Base-by-base conservation (phyloP, 108 stramenopile species). In the Fistulifera solaris region DNA sequence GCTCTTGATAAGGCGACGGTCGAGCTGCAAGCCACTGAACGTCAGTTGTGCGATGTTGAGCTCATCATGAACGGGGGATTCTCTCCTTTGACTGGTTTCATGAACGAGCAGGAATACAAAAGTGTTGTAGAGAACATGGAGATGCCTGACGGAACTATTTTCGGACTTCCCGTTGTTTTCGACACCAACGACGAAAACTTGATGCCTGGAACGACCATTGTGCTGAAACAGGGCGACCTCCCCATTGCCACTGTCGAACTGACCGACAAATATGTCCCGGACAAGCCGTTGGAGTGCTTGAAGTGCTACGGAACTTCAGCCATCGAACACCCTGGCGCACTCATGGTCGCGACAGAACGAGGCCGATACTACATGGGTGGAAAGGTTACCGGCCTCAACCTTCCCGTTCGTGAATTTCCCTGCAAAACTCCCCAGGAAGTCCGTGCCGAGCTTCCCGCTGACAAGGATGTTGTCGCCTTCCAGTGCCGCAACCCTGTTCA, bases 401-500 rank as follows among this genome's bases (percentile, higher is more conserved):
- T 84, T 43, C 98, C 98, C 43, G 68, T 87, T 45, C 95, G 98
- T 64, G 96, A 97, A 59, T 97, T 98, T 73, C 86, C 86, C 23
- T 99, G 98, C 85, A 86, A 89, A 74, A 90, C 97, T 15, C 98
- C 98, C 19, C 75, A 76, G 38, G 89, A 96, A 71, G 95, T 98
- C 42, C 95, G 98, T 48, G 89, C 68, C 48, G 79, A 77, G 28
- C 81, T 97, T 12, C 96, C 95, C 53, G 89, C 87, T 54, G 96
- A 83, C 72, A 87, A 81, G 63, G 94, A 97, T 75, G 94, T 99
- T 52, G 96, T 99, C 46, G 98, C 96, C 60, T 99, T 99, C 75
- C 98, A 99, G 71, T 98, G 96, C 87, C 95, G 98, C 45, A 99
- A 99, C 86, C 98, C 98, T 61, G 93, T 99, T 73, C 98, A 99